Evolutionary conservation across 139 green algal species (phyloP).

Genomic region (Picochlorum sp.): DNA sequence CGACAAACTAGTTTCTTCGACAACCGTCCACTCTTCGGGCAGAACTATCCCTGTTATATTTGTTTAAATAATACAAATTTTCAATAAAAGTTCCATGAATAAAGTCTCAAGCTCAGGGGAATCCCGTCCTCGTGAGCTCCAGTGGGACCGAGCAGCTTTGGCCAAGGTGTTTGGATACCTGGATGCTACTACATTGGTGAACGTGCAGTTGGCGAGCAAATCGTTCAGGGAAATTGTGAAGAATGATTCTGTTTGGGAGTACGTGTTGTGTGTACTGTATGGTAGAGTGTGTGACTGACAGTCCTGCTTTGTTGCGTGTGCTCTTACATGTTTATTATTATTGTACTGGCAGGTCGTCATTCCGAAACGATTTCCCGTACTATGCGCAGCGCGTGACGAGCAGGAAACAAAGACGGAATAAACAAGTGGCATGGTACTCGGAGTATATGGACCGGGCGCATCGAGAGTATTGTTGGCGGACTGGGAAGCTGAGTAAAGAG

Average conservation of each 20-base stretch:
- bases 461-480: constrained; percentile 6
- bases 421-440: background rate
- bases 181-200: background rate
- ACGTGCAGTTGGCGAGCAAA: background rate
- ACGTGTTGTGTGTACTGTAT: background rate
- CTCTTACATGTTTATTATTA: background rate
- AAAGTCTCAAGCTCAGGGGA: background rate
- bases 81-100: too few relatives aligned
- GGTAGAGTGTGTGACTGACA: background rate
- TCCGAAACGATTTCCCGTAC: background rate
- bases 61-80: too few relatives aligned
- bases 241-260: constrained; percentile 1
- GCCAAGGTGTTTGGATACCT: background rate
- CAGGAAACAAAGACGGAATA: background rate
- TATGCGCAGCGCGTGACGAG: background rate
- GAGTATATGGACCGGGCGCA: background rate
- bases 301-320: background rate
- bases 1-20: too few relatives aligned
- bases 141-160: background rate
- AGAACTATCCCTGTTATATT: too few relatives aligned
- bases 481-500: background rate
- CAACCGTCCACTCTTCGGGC: too few relatives aligned
- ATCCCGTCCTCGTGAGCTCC: background rate
- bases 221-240: background rate
- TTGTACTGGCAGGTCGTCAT: background rate